Percentiles rank a stretch among this genome's conserved stretches.
Conservation (phyloP, 2,329 filamentous ascomycete species). For the Fusarium nanum region DNA sequence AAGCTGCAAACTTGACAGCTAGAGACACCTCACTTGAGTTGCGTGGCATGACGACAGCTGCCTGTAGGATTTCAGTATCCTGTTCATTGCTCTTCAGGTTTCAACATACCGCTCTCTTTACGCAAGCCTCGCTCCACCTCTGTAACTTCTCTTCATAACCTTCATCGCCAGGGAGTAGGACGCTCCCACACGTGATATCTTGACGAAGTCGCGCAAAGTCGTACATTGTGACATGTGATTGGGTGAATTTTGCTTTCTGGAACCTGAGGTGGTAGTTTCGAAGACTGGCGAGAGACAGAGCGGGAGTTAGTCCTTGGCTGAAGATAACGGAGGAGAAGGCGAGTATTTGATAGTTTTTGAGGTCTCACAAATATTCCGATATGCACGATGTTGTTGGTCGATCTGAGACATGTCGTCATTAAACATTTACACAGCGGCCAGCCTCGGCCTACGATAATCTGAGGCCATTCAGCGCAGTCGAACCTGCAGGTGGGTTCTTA, state of each 20-base stretch:
- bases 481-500: slow-evolving; percentile 1
- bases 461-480: neutral
- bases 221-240: slow-evolving; percentile 24
- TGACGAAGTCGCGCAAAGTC: slow-evolving; percentile 33
- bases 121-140: slow-evolving; percentile 52
- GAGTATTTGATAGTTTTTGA: slow-evolving; percentile 26
- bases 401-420: slow-evolving; percentile 43
- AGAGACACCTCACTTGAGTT: slow-evolving; percentile 50
- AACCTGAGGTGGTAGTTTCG: neutral
- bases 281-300: neutral
- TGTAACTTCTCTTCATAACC: slow-evolving; percentile 50
- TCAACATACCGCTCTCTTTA: slow-evolving; percentile 49
- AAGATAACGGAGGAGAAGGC: slow-evolving; percentile 5
- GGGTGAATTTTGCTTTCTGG: neutral
- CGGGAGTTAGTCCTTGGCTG: neutral
- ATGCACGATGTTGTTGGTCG: neutral
- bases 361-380: slow-evolving; percentile 25
- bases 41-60: slow-evolving; percentile 55
- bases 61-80: slow-evolving; percentile 43
- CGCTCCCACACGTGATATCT: slow-evolving; percentile 28
- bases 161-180: slow-evolving; percentile 48
- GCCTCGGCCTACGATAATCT: neutral
- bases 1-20: slow-evolving; percentile 41
- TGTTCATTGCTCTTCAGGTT: neutral
- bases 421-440: slow-evolving; percentile 8